Percentiles rank a stretch among this genome's conserved stretches.
Evolutionary conservation across 768 basidiomycete genomes (phyloP).

Genomic region (Mycena vulgaris): DNA sequence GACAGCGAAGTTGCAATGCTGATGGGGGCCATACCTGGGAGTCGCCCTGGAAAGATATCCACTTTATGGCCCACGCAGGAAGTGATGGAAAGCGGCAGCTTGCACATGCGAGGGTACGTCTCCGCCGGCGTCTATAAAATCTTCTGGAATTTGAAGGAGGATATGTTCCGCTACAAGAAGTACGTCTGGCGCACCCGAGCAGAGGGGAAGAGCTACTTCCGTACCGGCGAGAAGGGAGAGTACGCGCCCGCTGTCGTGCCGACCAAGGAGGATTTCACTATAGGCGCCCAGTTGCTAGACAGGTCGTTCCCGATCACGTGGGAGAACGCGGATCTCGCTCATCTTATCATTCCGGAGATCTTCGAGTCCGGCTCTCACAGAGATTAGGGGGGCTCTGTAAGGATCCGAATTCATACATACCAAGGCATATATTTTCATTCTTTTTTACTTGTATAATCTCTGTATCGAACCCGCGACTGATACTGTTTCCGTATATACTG

Average conservation of each 20-base stretch:
- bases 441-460: background rate
- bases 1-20: background rate
- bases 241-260: background rate
- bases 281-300: background rate
- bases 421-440: background rate
- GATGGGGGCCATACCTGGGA: background rate
- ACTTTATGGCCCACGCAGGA: background rate
- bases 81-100: background rate
- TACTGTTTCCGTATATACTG: background rate
- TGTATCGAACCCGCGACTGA: too few species aligned
- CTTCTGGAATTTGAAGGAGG: background rate
- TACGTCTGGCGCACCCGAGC: background rate
- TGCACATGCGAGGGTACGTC: background rate
- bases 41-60: background rate
- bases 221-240: background rate
- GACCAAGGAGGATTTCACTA: background rate
- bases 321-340: background rate
- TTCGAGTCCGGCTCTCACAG: background rate
- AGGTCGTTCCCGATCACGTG: background rate
- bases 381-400: conserved; percentile 15
- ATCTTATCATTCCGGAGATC: background rate
- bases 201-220: background rate
- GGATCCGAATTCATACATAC: background rate
- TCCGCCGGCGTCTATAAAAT: background rate
- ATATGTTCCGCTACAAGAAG: background rate